phyloP scores from a whole-genome alignment of 495 filamentous ascomycete species.

The Aspergillus coremiiformis region DNA sequence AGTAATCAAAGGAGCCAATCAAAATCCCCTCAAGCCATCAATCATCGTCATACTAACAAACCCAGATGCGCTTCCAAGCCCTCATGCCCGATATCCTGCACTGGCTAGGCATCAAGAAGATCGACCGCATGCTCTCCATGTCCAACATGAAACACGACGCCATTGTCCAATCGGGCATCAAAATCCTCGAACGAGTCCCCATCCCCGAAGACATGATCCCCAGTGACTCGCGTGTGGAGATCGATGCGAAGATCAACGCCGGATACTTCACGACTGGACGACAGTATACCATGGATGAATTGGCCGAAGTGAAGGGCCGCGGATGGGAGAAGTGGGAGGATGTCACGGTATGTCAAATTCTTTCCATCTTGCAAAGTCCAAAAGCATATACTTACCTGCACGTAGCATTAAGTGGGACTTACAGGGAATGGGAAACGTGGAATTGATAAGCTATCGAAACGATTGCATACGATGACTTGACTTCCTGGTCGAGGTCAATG shows the following conservation, averaged over 20 bases:
- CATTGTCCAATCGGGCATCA: constrained; percentile 91
- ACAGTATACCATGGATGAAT: constrained; percentile 77
- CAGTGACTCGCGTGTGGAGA: constrained; percentile 90
- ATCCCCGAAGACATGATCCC: constrained; percentile 94
- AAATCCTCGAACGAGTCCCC: constrained; percentile 86
- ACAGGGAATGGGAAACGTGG: no score
- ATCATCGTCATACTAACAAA: background rate
- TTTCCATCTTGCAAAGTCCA: background rate
- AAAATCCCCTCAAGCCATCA: background rate
- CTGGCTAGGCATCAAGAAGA: constrained; percentile 98
- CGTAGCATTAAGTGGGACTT: no score
- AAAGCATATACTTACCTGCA: no score
- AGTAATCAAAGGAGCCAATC: no score
- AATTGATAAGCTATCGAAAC: no score
- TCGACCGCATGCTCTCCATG: constrained; percentile 98
- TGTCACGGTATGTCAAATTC: constrained; percentile 41
- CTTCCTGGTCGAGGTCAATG: no score
- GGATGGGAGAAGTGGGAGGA: constrained; percentile 80
- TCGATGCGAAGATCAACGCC: constrained; percentile 96
- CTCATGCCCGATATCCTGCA: constrained; percentile 98
- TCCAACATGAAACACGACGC: constrained; percentile 99
- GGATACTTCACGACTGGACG: constrained; percentile 95
- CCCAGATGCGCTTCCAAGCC: constrained; percentile 95
- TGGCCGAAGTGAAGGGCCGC: constrained; percentile 76
- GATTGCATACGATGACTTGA: no score